A percentile compares a stretch with the other conserved stretches of the same genome.
phyloP scores from a whole-genome alignment of 2,329 filamentous ascomycete genomes.

The Aspergillus ustus region DNA sequence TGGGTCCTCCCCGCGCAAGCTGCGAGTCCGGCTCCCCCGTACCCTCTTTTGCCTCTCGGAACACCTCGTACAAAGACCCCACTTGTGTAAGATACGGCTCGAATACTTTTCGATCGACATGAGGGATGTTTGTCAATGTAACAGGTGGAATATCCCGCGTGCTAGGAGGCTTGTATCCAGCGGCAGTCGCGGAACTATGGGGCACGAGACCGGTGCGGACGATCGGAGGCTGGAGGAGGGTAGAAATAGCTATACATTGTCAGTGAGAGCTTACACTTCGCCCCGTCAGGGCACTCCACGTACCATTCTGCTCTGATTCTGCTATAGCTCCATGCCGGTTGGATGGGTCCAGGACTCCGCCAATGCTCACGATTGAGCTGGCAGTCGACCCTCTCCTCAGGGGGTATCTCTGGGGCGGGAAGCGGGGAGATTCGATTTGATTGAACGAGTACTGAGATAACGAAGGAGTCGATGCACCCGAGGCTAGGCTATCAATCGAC shows the following conservation, averaged over 20 bases:
- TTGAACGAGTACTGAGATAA: conserved; percentile 54
- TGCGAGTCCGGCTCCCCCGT: conserved; percentile 65
- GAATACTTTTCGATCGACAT: conserved; percentile 79
- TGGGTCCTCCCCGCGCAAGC: conserved; percentile 51
- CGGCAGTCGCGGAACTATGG: conserved; percentile 70
- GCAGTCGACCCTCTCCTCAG: conserved; percentile 77
- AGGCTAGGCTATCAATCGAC: conserved; percentile 68
- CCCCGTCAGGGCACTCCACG: background rate
- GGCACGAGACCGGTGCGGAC: conserved; percentile 84
- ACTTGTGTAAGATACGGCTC: conserved; percentile 83
- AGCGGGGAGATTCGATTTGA: conserved; percentile 44
- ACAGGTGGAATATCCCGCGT: conserved; percentile 91
- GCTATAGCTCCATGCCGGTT: conserved; percentile 62
- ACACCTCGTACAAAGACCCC: conserved; percentile 83
- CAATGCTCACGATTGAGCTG: conserved; percentile 86
- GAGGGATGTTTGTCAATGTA: conserved; percentile 82
- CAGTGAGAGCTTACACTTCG: conserved; percentile 16
- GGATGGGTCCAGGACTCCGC: conserved; percentile 77
- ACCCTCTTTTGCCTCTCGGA: conserved; percentile 80
- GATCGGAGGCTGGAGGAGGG: conserved; percentile 87
- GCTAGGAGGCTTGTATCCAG: conserved; percentile 79
- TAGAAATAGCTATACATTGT: conserved; percentile 74
- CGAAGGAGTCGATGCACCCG: conserved; percentile 56
- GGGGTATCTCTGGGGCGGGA: conserved; percentile 40
- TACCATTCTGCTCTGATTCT: conserved; percentile 85